These are phyloP conservation scores for Polygonum aviculare DNA, from an alignment of 148 eudicot species.

Conservation along the genomic window DNA sequence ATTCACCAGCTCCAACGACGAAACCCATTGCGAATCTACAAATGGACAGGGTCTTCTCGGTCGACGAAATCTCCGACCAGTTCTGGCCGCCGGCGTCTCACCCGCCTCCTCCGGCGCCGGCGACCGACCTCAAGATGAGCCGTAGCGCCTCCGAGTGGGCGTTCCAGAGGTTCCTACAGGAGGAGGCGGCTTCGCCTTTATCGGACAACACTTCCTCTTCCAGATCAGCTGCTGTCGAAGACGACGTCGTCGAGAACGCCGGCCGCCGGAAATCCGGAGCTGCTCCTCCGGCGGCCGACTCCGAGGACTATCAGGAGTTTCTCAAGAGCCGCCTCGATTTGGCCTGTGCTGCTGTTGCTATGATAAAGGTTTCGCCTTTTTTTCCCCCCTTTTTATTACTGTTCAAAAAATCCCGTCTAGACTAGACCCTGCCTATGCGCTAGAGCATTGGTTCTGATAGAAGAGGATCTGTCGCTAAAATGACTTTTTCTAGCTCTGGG, in stretches of 20 bases:
- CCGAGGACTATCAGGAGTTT: conserved; percentile 66
- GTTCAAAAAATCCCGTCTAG: too few species aligned
- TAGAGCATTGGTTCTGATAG: not conserved
- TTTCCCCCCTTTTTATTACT: not conserved
- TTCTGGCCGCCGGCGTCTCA: conserved; percentile 56
- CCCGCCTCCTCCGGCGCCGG: conserved; percentile 13
- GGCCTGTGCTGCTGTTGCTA: conserved; percentile 90
- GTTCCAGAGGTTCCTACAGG: conserved; percentile 17
- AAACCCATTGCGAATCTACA: not conserved
- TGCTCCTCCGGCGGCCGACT: conserved; percentile 25
- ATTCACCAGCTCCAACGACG: not conserved
- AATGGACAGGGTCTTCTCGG: conserved; percentile 59
- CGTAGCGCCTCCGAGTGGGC: conserved; percentile 21
- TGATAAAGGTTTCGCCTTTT: conserved; percentile 38
- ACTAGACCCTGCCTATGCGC: too few species aligned
- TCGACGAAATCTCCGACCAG: conserved; percentile 78
- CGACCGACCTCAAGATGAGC: conserved; percentile 7
- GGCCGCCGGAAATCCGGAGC: not conserved
- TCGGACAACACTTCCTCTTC: conserved; percentile 7
- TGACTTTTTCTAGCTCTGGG: not conserved
- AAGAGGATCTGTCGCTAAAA: not conserved
- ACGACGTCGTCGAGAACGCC: conserved; percentile 3
- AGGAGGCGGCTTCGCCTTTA: not conserved
- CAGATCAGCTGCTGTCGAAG: not conserved
- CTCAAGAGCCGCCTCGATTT: conserved; percentile 60